A percentile compares a stretch with the other conserved stretches of the same genome.
Conservation (phyloP, 148 eudicot species). For the Polygonum aviculare region DNA sequence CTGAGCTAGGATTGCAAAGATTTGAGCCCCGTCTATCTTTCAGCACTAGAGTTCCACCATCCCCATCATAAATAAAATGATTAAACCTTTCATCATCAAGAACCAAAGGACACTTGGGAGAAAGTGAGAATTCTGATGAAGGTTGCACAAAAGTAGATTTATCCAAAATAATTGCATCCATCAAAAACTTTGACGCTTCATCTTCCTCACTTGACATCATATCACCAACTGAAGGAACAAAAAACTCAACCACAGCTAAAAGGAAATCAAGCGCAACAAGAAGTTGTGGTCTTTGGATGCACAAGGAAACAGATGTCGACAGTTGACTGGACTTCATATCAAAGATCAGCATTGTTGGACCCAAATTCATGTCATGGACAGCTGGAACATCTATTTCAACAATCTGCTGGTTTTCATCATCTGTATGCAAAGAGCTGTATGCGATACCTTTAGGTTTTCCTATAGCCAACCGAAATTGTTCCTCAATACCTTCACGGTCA, state of each 20-base stretch:
- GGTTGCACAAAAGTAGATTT: slow-evolving; percentile 52
- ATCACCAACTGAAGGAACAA: slow-evolving; percentile 70
- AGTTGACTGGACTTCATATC: slow-evolving; percentile 62
- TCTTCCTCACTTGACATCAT: slow-evolving; percentile 61
- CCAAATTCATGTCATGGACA: slow-evolving; percentile 23
- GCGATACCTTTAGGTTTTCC: slow-evolving; percentile 54
- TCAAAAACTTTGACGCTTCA: slow-evolving; percentile 32
- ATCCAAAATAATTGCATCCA: slow-evolving; percentile 66
- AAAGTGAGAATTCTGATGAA: slow-evolving; percentile 44
- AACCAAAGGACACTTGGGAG: slow-evolving; percentile 77
- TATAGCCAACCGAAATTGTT: slow-evolving; percentile 80
- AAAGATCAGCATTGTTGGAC: slow-evolving; percentile 81
- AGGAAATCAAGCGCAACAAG: slow-evolving; percentile 97
- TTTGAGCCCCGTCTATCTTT: slow-evolving; percentile 50
- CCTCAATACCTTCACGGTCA: slow-evolving; percentile 87
- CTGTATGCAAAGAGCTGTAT: slow-evolving; percentile 30
- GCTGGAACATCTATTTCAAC: slow-evolving; percentile 18
- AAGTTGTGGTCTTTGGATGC: slow-evolving; percentile 89
- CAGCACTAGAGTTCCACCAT: slow-evolving; percentile 65
- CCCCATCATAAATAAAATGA: slow-evolving; percentile 74
- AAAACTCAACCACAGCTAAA: slow-evolving; percentile 78
- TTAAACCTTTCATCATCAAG: slow-evolving; percentile 67
- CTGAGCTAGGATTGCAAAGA: slow-evolving; percentile 51
- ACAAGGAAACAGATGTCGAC: slow-evolving; percentile 54
- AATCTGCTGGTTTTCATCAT: slow-evolving; percentile 26